Percentiles rank a stretch among this genome's conserved stretches.
Evolutionary conservation across 1,139 yeast genomes (phyloP).

Genomic region (Zhuliangozyma blackwelliae): DNA sequence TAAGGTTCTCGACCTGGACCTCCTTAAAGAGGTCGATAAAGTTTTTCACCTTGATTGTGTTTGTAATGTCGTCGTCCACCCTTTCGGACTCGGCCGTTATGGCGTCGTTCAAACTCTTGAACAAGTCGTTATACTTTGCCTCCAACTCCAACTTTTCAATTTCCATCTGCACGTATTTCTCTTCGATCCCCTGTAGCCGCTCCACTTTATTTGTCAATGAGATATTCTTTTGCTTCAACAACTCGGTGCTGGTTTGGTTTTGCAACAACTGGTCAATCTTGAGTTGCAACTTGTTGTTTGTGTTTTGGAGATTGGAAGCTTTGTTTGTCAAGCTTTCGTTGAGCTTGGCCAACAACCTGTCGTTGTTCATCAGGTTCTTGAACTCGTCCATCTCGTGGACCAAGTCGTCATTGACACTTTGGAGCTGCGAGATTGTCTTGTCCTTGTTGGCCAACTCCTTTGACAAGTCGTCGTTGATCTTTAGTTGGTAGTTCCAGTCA

Average conservation of each 20-base stretch:
- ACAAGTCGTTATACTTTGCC: constrained; percentile 34
- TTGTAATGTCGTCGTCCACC: constrained; percentile 13
- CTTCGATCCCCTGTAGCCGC: constrained; percentile 41
- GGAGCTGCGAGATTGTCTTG: constrained; percentile 14
- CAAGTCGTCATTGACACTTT: constrained; percentile 43
- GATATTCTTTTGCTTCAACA: constrained; percentile 36
- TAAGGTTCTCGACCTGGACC: constrained; percentile 34
- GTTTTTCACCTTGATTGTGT: constrained; percentile 18
- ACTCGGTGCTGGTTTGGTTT: constrained; percentile 35
- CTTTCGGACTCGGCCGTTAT: constrained; percentile 10
- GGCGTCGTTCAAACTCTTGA: constrained; percentile 26
- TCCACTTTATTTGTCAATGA: constrained; percentile 33
- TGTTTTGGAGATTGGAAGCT: constrained; percentile 26
- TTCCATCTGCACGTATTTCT: constrained; percentile 47
- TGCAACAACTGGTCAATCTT: constrained; percentile 32
- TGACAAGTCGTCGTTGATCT: constrained; percentile 27
- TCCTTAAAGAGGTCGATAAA: constrained; percentile 33
- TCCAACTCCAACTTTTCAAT: constrained; percentile 48
- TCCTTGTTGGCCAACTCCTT: constrained; percentile 20
- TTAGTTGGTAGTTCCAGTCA: constrained; percentile 26
- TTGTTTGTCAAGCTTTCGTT: constrained; percentile 25
- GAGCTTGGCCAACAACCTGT: constrained; percentile 9
- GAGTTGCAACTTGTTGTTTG: constrained; percentile 26
- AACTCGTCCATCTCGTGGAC: constrained; percentile 34
- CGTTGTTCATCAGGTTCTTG: constrained; percentile 9